These are phyloP conservation scores for Erythrophleum fordii DNA, from an alignment of 306 rosid genomes.

Conservation along the genomic window DNA sequence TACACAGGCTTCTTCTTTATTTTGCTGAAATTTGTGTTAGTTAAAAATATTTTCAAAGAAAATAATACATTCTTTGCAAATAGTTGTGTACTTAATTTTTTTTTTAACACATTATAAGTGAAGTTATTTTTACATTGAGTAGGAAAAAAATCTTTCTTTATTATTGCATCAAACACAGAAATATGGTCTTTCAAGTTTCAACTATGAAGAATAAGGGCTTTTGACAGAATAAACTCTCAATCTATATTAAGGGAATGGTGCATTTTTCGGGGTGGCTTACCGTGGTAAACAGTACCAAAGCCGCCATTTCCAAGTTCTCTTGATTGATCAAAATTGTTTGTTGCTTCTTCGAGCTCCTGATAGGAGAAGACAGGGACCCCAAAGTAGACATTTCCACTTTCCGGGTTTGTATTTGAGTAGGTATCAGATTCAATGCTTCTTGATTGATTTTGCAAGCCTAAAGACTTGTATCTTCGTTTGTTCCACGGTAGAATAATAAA, in stretches of 20 bases:
- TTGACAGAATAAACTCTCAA: not conserved
- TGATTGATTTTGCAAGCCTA: not conserved
- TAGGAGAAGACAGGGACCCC: slow-evolving; percentile 43
- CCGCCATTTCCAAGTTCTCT: slow-evolving; percentile 62
- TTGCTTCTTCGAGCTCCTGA: slow-evolving; percentile 53
- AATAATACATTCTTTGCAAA: too few relatives aligned
- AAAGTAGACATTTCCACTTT: slow-evolving; percentile 31
- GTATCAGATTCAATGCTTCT: slow-evolving; percentile 1
- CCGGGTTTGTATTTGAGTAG: slow-evolving; percentile 5
- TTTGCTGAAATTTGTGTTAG: not conserved
- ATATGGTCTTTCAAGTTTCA: not conserved
- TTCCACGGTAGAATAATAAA: not conserved
- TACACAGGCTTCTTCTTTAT: not conserved
- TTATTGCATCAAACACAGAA: too few relatives aligned
- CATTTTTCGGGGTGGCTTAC: slow-evolving; percentile 15
- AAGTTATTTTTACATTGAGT: too few relatives aligned
- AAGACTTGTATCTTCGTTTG: not conserved
- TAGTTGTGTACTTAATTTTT: too few relatives aligned
- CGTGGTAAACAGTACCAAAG: slow-evolving; percentile 47
- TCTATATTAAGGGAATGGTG: not conserved
- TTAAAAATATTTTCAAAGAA: too few relatives aligned
- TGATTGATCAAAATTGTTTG: slow-evolving; percentile 55
- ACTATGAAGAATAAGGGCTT: not conserved
- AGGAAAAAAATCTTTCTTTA: too few relatives aligned
- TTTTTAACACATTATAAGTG: too few relatives aligned